A percentile compares a stretch with the other conserved stretches of the same genome.
These are phyloP conservation scores for Fusarium pseudonygamai DNA, from an alignment of 2,329 filamentous ascomycete species.

Conservation along the genomic window DNA sequence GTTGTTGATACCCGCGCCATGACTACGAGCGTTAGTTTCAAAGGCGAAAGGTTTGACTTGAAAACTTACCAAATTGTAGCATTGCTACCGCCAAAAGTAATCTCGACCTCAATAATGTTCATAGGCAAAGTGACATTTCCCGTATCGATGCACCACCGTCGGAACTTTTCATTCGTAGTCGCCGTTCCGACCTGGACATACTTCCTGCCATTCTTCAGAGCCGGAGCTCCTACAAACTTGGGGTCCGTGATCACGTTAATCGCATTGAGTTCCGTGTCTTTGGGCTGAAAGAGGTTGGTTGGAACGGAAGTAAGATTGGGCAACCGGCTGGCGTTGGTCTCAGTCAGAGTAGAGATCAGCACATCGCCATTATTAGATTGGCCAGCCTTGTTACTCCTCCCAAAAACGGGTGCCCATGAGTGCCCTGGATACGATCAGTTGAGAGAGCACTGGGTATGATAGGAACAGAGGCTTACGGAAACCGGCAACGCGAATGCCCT, in stretches of 20 bases:
- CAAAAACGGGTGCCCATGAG: not conserved
- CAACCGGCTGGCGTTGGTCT: not conserved
- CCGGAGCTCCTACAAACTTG: not conserved
- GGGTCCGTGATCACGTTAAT: not conserved
- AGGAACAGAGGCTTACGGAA: not conserved
- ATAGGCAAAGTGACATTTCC: not conserved
- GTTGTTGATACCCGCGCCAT: not conserved
- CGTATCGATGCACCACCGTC: not conserved
- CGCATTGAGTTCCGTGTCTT: not conserved
- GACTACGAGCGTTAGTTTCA: not conserved
- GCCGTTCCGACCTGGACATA: not conserved
- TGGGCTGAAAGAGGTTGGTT: not conserved
- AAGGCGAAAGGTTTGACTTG: accelerated
- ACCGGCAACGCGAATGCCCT: not conserved
- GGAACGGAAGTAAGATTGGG: not conserved
- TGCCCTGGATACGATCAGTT: not conserved
- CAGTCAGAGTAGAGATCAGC: not conserved
- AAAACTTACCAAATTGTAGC: not conserved
- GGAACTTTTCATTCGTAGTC: not conserved
- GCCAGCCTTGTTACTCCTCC: not conserved
- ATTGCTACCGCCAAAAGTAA: not conserved
- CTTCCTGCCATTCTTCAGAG: not conserved
- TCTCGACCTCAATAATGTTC: not conserved
- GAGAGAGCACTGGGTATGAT: accelerated
- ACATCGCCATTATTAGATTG: not conserved